Evolutionary conservation across 108 stramenopile genomes (phyloP).

Genomic region (Cyclotella kingstonii): DNA sequence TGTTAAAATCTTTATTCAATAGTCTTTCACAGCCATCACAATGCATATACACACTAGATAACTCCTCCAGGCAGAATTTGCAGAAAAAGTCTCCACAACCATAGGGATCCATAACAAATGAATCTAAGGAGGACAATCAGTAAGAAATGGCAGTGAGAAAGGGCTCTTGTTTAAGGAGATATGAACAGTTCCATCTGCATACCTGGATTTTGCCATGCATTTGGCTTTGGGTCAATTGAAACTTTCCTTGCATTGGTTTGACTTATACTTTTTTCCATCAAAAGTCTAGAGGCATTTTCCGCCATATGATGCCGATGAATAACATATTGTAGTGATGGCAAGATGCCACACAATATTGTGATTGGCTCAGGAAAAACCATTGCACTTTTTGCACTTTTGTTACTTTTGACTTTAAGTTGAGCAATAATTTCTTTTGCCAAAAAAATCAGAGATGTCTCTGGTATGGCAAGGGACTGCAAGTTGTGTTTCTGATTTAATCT

Average conservation of each 20-base stretch:
- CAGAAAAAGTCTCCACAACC: constrained; percentile 70
- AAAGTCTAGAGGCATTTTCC: constrained; percentile 7
- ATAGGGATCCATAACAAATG: constrained; percentile 47
- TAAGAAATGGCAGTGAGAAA: neutral
- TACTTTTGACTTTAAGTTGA: constrained; percentile 1
- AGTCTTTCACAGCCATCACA: constrained; percentile 87
- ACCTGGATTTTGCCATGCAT: constrained; percentile 40
- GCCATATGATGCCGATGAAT: constrained; percentile 29
- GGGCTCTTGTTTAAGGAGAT: neutral
- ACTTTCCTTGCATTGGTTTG: too few species aligned
- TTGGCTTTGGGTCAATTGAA: constrained; percentile 34
- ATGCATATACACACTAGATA: constrained; percentile 85
- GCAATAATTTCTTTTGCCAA: constrained; percentile 51
- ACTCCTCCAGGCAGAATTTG: constrained; percentile 66
- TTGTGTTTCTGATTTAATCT: constrained; percentile 49
- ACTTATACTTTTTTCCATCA: constrained; percentile 7
- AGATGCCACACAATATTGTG: constrained; percentile 37
- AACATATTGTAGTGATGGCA: constrained; percentile 43
- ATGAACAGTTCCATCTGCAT: neutral
- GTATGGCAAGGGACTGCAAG: constrained; percentile 72
- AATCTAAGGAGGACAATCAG: too few species aligned
- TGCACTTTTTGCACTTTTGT: neutral
- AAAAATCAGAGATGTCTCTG: constrained; percentile 66
- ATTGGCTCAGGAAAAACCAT: constrained; percentile 14
- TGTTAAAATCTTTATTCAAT: constrained; percentile 79